phyloP scores from a whole-genome alignment of 352 stramenopile genomes.

The Aphanomyces euteiches region DNA sequence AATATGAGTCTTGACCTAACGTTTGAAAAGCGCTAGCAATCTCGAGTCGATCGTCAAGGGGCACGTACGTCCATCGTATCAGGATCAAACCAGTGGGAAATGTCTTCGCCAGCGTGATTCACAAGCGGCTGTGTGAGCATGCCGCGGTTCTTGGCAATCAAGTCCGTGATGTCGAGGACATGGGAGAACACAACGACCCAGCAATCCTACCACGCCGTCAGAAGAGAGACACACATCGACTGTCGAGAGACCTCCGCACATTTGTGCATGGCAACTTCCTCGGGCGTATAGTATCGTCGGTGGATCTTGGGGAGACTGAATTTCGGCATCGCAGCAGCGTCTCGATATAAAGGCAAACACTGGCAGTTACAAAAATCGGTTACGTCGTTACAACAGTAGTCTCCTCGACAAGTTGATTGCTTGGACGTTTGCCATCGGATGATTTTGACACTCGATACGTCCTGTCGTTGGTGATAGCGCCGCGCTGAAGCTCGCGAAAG shows the following conservation, averaged over 20 bases:
- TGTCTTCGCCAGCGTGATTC: conserved; percentile 77
- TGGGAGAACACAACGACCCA: conserved; percentile 70
- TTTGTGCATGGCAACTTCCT: conserved; percentile 82
- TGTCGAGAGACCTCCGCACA: conserved; percentile 47
- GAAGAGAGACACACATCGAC: not conserved
- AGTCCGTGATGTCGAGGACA: conserved; percentile 77
- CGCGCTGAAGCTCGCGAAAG: not conserved
- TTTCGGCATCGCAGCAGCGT: conserved; percentile 14
- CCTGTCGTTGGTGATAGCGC: not conserved
- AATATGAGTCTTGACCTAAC: conserved; percentile 76
- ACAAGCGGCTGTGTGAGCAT: conserved; percentile 78
- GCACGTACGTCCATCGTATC: conserved; percentile 55
- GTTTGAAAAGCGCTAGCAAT: too few relatives aligned
- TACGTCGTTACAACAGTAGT: not conserved
- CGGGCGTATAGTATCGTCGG: conserved; percentile 64
- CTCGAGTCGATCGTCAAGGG: not conserved
- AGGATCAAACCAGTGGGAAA: conserved; percentile 90
- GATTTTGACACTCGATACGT: not conserved
- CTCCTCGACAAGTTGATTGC: not conserved
- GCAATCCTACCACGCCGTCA: conserved; percentile 50
- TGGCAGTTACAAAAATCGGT: not conserved
- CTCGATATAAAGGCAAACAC: not conserved
- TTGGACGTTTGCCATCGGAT: not conserved
- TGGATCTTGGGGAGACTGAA: conserved; percentile 23
- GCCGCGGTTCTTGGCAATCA: conserved; percentile 66